Evolutionary conservation across 371 early-diverging fungal species (phyloP), one percentile per base, ranked within the genome.

Genomic region (Mucor irregularis): DNA sequence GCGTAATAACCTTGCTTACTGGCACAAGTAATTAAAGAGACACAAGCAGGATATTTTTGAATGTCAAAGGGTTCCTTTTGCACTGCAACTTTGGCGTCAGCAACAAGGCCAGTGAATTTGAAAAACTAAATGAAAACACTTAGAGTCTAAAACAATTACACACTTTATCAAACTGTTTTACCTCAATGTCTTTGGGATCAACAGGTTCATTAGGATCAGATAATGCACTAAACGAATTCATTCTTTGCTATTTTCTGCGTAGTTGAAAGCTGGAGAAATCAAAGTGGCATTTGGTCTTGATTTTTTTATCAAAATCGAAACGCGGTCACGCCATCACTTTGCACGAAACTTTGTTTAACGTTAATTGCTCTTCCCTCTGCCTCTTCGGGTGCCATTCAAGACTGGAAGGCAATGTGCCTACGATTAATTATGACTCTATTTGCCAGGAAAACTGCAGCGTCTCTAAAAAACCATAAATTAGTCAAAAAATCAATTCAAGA

Each of bases 51-150:
- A 47, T 68, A 73, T 25, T 66, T 47, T 26, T 31, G 9, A 9
- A 26, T 34, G 2, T 64, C 55, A 48, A 74, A 72, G 17, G 58
- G 53, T n/a, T 38, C 44, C n/a, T 64, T 53, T 45, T 69, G 74
- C 28, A 78, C 22, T 13, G 68, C 37, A n/a, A 78, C 61, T 57
- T 68, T 71, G 43, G 65, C 71, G 46, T 78, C 78, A 19, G 74
- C 52, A 25, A 74, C 74, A 40, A 78, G 52, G 28, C 69, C 64
- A 33, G 46, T 58, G 44, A 78, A 70, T 39, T 56, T 56, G 39
- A 78, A 68, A 48, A 70, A 64, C 78, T 78, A 45, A n/a, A n/a
- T n/a, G n/a, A n/a, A n/a, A n/a, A n/a, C n/a, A n/a, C n/a, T n/a
- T n/a, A n/a, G n/a, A n/a, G n/a, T n/a, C n/a, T 24, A 42, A 38